These are phyloP conservation scores for Nitzschia sp. DNA, from an alignment of 108 stramenopile genomes.

Conservation along the genomic window DNA sequence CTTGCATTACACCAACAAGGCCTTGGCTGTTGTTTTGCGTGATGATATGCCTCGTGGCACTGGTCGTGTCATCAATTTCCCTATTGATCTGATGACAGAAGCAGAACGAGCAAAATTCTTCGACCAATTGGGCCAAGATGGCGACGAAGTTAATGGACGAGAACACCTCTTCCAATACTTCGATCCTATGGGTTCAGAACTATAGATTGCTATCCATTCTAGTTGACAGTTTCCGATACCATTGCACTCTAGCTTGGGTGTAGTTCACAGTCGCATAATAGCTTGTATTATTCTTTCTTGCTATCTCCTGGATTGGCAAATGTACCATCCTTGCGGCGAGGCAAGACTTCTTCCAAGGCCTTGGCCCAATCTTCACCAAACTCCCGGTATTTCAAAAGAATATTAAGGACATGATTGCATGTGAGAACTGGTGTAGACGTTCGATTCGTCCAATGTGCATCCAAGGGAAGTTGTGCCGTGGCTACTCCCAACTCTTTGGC, in stretches of 20 bases:
- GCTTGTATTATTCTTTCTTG: background rate
- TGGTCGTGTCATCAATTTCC: slow-evolving; percentile 54
- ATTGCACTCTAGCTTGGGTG: no score
- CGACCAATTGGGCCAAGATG: background rate
- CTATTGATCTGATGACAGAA: slow-evolving; percentile 28
- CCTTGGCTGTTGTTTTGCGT: slow-evolving; percentile 27
- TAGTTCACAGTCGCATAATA: no score
- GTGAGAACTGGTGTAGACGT: slow-evolving; percentile 49
- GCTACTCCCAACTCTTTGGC: slow-evolving; percentile 54
- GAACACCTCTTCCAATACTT: no score
- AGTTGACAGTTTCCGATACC: no score
- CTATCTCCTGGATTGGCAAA: background rate
- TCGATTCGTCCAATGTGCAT: slow-evolving; percentile 8
- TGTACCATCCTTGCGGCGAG: slow-evolving; percentile 59
- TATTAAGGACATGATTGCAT: slow-evolving; percentile 81
- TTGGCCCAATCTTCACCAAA: slow-evolving; percentile 60
- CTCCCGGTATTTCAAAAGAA: slow-evolving; percentile 65
- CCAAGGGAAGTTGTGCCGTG: slow-evolving; percentile 54
- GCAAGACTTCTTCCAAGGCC: slow-evolving; percentile 65
- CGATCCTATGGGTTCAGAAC: no score
- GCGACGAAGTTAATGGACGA: slow-evolving; percentile 1
- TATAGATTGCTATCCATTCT: no score
- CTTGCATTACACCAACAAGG: background rate
- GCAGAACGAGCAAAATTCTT: slow-evolving; percentile 3
- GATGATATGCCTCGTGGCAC: slow-evolving; percentile 56